These are phyloP conservation scores for Trichoderma asperelloides DNA, from an alignment of 495 filamentous ascomycete species.

Conservation along the genomic window DNA sequence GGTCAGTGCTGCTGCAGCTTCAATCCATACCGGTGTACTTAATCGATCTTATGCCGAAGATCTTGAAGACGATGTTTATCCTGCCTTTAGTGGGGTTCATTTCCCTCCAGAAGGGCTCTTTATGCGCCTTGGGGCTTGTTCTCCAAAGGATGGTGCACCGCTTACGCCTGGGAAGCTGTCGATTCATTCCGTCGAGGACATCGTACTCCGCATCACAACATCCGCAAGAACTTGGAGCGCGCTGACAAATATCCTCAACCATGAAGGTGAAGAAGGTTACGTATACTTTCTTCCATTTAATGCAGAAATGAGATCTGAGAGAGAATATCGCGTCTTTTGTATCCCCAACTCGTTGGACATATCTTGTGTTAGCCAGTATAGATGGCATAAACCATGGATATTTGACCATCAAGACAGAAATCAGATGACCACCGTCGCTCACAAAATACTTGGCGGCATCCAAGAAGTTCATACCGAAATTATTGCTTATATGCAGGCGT, in stretches of 20 bases:
- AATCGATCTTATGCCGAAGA: conserved; percentile 17
- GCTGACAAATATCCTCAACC: conserved; percentile 11
- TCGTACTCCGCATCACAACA: conserved; percentile 22
- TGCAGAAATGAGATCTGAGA: conserved; percentile 15
- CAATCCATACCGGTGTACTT: conserved; percentile 14
- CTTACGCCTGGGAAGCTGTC: conserved; percentile 14
- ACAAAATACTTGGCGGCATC: conserved; percentile 11
- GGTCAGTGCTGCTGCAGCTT: conserved; percentile 11
- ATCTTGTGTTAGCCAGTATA: conserved; percentile 27
- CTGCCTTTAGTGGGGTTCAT: conserved; percentile 11
- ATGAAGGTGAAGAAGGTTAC: conserved; percentile 1
- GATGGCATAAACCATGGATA: conserved; percentile 25
- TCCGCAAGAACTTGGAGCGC: conserved; percentile 19
- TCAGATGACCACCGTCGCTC: conserved; percentile 9
- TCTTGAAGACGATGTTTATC: conserved; percentile 14
- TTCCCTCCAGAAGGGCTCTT: conserved; percentile 23
- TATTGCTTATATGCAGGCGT: conserved; percentile 4
- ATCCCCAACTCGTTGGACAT: conserved; percentile 16
- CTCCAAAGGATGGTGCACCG: conserved; percentile 21
- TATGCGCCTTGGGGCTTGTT: conserved; percentile 24
- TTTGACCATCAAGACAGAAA: conserved; percentile 11
- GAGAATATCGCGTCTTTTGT: conserved; percentile 29
- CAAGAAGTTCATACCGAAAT: conserved; percentile 11
- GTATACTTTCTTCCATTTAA: conserved; percentile 26
- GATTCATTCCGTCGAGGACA: conserved; percentile 15